A percentile compares a stretch with the other conserved stretches of the same genome.
phyloP scores from a whole-genome alignment of 2,329 filamentous ascomycete species.

The Clathrospora elynae region DNA sequence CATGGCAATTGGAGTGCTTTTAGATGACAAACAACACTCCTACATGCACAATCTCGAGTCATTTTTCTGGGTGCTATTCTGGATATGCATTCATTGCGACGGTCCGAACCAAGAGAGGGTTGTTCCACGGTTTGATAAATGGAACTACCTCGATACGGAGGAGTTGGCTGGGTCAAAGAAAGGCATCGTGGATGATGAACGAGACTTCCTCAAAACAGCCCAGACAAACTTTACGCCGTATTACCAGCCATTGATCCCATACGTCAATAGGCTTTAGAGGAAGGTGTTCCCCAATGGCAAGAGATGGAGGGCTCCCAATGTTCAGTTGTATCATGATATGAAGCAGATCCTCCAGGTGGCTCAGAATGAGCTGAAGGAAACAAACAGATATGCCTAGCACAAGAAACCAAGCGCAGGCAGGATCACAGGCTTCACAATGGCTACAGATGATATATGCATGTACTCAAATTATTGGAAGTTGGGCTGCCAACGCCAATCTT shows the following conservation, averaged over 20 bases:
- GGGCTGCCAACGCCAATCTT: not conserved
- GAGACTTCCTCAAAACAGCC: slow-evolving; percentile 39
- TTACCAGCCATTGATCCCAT: slow-evolving; percentile 47
- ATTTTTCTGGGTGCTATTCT: slow-evolving; percentile 57
- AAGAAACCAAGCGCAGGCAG: not conserved
- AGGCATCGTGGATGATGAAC: slow-evolving; percentile 12
- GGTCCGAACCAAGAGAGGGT: slow-evolving; percentile 22
- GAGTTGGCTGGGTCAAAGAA: slow-evolving; percentile 13
- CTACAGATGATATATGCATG: not conserved
- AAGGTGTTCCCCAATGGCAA: slow-evolving; percentile 42
- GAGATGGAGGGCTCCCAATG: slow-evolving; percentile 6
- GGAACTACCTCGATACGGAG: slow-evolving; percentile 32
- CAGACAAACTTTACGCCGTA: slow-evolving; percentile 45
- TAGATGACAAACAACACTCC: slow-evolving; percentile 48
- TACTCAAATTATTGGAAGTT: not conserved
- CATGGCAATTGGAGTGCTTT: slow-evolving; percentile 54
- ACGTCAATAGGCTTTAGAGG: slow-evolving; percentile 47
- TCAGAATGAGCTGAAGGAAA: slow-evolving; percentile 6
- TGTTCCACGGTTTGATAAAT: slow-evolving; percentile 41
- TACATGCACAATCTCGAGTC: slow-evolving; percentile 58
- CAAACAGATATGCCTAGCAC: not conserved
- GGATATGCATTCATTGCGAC: slow-evolving; percentile 53
- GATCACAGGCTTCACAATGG: not conserved
- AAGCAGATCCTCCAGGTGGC: slow-evolving; percentile 12
- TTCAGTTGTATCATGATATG: slow-evolving; percentile 10